Conservation (phyloP, 1,284 basidiomycete species). For the Abortiporus biennis region DNA sequence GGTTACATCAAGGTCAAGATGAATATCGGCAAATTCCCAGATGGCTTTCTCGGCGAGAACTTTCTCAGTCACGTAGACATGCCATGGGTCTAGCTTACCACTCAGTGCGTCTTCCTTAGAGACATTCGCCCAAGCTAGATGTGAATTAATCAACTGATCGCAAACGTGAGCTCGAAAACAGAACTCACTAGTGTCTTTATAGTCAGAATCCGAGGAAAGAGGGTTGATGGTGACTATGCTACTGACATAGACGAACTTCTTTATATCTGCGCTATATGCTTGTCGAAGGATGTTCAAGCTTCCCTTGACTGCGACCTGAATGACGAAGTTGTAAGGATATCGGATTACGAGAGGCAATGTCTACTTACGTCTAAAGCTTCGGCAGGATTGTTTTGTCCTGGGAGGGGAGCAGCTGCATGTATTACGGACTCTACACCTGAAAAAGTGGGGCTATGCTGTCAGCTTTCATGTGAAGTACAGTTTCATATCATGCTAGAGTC, state of each 20-base stretch:
- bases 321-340: background rate
- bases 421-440: constrained; percentile 23
- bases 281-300: constrained; percentile 23
- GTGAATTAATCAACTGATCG: too few species aligned
- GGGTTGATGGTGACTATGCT: constrained; percentile 11
- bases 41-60: constrained; percentile 14
- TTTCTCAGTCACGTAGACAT: constrained; percentile 16
- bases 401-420: constrained; percentile 27
- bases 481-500: background rate
- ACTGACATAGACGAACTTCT: constrained; percentile 22
- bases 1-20: constrained; percentile 15
- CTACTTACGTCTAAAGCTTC: constrained; percentile 11
- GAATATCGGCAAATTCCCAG: constrained; percentile 17
- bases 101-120: constrained; percentile 14
- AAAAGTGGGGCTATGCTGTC: background rate
- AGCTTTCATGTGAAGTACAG: background rate
- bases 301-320: constrained; percentile 21
- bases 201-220: too few species aligned
- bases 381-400: constrained; percentile 13
- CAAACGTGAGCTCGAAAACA: too few species aligned
- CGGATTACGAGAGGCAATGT: background rate
- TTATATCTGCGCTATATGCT: constrained; percentile 21
- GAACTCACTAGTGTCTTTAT: too few species aligned
- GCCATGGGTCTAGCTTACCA: constrained; percentile 3
- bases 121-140: constrained; percentile 15